A percentile compares a stretch with the other conserved stretches of the same genome.
phyloP scores from a whole-genome alignment of 306 rosid species.

The Elaeagnus macrophylla region DNA sequence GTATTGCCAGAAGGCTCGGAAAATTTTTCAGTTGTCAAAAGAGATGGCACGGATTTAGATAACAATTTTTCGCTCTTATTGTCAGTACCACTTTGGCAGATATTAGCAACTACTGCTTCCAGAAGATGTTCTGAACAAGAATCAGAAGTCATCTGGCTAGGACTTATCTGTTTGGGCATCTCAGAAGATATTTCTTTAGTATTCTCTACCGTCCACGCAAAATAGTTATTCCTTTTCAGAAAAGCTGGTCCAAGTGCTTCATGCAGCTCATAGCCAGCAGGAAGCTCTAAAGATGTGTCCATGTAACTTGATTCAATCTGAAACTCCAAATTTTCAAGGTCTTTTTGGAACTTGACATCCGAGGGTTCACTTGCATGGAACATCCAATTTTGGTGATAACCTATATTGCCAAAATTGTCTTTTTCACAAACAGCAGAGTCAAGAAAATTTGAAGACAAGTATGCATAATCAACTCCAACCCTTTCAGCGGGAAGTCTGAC shows the following conservation, averaged over 20 bases:
- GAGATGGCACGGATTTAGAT: constrained; percentile 58
- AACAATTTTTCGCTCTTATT: constrained; percentile 46
- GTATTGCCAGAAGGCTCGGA: constrained; percentile 56
- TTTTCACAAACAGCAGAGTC: constrained; percentile 38
- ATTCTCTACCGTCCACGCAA: constrained; percentile 35
- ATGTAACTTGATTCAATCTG: constrained; percentile 21
- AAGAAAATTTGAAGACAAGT: constrained; percentile 36
- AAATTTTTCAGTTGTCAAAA: constrained; percentile 43
- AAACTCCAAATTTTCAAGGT: constrained; percentile 26
- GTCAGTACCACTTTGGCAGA: constrained; percentile 47
- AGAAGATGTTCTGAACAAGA: constrained; percentile 68
- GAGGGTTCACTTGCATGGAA: constrained; percentile 30
- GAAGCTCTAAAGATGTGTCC: constrained; percentile 55
- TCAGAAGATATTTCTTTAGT: constrained; percentile 34
- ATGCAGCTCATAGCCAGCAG: constrained; percentile 92
- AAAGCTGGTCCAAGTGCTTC: constrained; percentile 94
- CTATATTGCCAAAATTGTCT: constrained; percentile 24
- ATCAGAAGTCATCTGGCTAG: constrained; percentile 60
- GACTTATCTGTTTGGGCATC: constrained; percentile 40
- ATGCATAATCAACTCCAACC: constrained; percentile 31
- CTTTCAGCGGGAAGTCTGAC: constrained; percentile 31
- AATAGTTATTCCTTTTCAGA: constrained; percentile 37
- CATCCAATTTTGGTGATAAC: constrained; percentile 26
- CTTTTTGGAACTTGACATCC: constrained; percentile 31
- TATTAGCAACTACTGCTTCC: constrained; percentile 80